Percentiles rank a stretch among this genome's conserved stretches.
phyloP scores from a whole-genome alignment of 108 stramenopile species.

The Epipyxis sp. region DNA sequence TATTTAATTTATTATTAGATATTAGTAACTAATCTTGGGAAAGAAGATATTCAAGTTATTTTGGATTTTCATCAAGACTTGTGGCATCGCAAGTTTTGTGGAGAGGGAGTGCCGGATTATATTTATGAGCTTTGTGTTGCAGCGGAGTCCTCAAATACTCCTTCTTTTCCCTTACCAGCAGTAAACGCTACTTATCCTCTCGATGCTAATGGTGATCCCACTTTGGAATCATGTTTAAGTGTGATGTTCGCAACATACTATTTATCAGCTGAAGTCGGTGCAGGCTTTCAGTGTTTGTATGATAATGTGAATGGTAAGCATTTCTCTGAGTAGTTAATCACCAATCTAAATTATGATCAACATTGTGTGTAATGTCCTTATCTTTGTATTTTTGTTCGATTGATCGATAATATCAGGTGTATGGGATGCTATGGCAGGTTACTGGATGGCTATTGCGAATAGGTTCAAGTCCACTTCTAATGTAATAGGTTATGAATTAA shows the following conservation, averaged over 20 bases:
- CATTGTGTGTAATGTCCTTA: too few species aligned
- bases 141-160: background rate
- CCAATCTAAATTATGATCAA: too few species aligned
- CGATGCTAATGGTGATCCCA: conserved; percentile 20
- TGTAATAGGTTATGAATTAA: conserved; percentile 40
- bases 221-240: conserved; percentile 31
- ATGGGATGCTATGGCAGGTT: conserved; percentile 33
- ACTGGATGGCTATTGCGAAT: conserved; percentile 30
- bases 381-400: too few species aligned
- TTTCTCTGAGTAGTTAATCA: too few species aligned
- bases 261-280: conserved; percentile 22
- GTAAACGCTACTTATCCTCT: conserved; percentile 4
- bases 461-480: background rate
- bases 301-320: conserved; percentile 19
- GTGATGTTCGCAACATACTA: conserved; percentile 18
- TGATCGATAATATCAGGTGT: too few species aligned
- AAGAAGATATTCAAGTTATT: conserved; percentile 33
- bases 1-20: too few species aligned
- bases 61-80: conserved; percentile 45
- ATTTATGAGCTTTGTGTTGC: conserved; percentile 4
- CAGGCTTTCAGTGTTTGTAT: conserved; percentile 26
- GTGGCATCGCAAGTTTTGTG: conserved; percentile 42
- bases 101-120: conserved; percentile 37
- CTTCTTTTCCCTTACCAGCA: conserved; percentile 33
- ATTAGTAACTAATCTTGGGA: conserved; percentile 26